These are phyloP conservation scores for Hysterium pulicare DNA, from an alignment of 2,329 filamentous ascomycete genomes.

Conservation along the genomic window DNA sequence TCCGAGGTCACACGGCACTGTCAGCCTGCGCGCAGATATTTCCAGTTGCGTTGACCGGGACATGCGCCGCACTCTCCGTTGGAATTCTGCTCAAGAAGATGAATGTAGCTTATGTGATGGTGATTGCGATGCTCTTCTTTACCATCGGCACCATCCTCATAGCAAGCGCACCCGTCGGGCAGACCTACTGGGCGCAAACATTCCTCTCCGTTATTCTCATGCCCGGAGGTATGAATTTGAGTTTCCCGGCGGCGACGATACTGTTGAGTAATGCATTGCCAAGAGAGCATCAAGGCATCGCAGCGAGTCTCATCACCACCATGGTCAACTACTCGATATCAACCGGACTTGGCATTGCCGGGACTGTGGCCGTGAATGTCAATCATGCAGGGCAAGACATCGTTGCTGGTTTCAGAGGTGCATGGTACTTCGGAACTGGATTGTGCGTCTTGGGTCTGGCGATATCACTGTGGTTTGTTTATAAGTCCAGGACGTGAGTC, in stretches of 20 bases:
- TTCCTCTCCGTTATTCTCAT: slow-evolving; percentile 33
- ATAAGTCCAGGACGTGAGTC: background rate
- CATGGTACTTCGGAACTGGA: slow-evolving; percentile 29
- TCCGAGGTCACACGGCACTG: slow-evolving; percentile 27
- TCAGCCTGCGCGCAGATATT: slow-evolving; percentile 17
- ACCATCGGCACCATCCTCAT: slow-evolving; percentile 36
- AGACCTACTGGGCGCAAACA: slow-evolving; percentile 43
- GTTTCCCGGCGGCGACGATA: slow-evolving; percentile 40
- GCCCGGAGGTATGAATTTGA: slow-evolving; percentile 43
- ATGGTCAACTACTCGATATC: slow-evolving; percentile 44
- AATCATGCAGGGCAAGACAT: slow-evolving; percentile 29
- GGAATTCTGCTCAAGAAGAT: slow-evolving; percentile 8
- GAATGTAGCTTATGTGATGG: slow-evolving; percentile 24
- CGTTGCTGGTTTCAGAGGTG: slow-evolving; percentile 26
- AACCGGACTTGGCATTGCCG: slow-evolving; percentile 42
- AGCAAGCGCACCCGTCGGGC: slow-evolving; percentile 39
- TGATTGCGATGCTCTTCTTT: slow-evolving; percentile 29
- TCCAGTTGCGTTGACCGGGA: slow-evolving; percentile 9
- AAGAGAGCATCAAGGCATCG: slow-evolving; percentile 42
- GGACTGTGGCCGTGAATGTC: slow-evolving; percentile 40
- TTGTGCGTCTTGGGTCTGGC: slow-evolving; percentile 13
- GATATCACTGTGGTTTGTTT: slow-evolving; percentile 1
- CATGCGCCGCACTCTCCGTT: slow-evolving; percentile 6
- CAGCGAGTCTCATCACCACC: slow-evolving; percentile 39
- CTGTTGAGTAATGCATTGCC: slow-evolving; percentile 38